Evolutionary conservation across 2,329 filamentous ascomycete genomes (phyloP), one percentile per base, ranked within the genome.

Genomic region (Nectriaceae sp.): DNA sequence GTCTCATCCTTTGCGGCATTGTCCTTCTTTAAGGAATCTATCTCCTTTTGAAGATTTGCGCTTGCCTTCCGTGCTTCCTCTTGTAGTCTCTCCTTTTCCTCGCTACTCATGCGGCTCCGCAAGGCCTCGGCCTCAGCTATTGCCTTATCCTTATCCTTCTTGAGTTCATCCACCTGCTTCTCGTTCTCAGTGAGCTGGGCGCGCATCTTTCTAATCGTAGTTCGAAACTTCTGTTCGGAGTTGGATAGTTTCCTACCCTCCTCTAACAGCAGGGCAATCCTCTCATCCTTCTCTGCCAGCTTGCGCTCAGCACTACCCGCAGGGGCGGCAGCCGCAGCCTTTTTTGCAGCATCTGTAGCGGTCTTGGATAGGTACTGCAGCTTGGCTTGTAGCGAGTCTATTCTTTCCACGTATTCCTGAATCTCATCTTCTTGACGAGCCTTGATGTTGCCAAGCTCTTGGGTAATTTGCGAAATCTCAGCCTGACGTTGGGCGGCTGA

Each of bases 321-420:
- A 2, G 80, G 73, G 1, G 87, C 83, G 20, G 78, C 73, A n/a
- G 78, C 72, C 3, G 83, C 84, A 5, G 84, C 79, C 56, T 84
- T 82, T 62, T 85, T 87, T 2, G 94, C 90, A 1, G 86, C 78
- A 24, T 92, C 87, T 0, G 88, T 83, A 11, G 89, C 86, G 63
- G 92, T 88, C 52, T 87, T 87, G 3, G 92, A 86, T 11, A 99
- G 75, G 63, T 95, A 97, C 57, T 92, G 87, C 21, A 99, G 74
- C 65, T 99, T 97, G 5, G 90, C 84, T 67, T 97, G 90, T 2
- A 99, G 73, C 4, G 92, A 88, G 73, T 99, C 94, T 46, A 97
- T 94, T 29, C 88, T 85, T 70, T 99, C 94, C 5, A 93, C 80
- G 54, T 96, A 90, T 41, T 80, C 80, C 61, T 94, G 85, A 35